phyloP scores from a whole-genome alignment of 2,329 filamentous ascomycete species.

The Hymenoscyphus fraxineus region DNA sequence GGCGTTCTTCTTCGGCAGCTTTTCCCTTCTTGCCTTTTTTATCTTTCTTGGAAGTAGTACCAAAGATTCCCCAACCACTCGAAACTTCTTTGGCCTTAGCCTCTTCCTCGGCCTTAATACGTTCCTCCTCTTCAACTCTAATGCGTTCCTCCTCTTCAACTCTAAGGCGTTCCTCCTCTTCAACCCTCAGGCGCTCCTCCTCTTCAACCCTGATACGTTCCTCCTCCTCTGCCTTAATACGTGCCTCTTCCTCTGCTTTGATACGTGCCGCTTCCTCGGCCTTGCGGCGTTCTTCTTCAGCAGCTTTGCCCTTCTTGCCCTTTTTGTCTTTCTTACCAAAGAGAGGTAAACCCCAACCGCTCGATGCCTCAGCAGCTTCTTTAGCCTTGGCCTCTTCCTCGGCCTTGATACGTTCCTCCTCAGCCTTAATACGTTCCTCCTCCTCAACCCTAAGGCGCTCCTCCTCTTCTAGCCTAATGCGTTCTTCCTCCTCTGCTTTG shows the following conservation, averaged over 20 bases:
- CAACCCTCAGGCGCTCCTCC: too few relatives aligned
- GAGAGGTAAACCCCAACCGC: constrained; percentile 34
- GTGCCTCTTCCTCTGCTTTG: too few relatives aligned
- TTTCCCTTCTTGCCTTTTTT: constrained; percentile 52
- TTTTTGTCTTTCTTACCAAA: constrained; percentile 41
- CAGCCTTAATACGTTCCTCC: constrained; percentile 32
- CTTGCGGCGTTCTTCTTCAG: constrained; percentile 24
- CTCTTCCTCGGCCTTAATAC: neutral
- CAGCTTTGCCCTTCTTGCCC: constrained; percentile 39
- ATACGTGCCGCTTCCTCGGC: constrained; percentile 25
- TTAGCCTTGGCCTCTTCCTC: constrained; percentile 39
- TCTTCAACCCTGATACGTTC: too few relatives aligned
- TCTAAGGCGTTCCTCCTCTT: too few relatives aligned
- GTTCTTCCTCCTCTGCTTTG: too few relatives aligned
- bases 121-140: too few relatives aligned
- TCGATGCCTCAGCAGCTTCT: constrained; percentile 22
- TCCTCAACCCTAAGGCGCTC: too few relatives aligned
- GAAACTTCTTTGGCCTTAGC: constrained; percentile 41
- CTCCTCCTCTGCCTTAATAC: too few relatives aligned
- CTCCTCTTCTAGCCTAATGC: too few relatives aligned
- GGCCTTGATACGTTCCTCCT: constrained; percentile 35
- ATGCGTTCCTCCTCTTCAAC: too few relatives aligned
- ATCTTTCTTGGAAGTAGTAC: constrained; percentile 29
- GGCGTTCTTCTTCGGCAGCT: constrained; percentile 47
- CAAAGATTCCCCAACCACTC: constrained; percentile 22